phyloP scores from a whole-genome alignment of 768 basidiomycete genomes.

The Coprinellus aureogranulatus region DNA sequence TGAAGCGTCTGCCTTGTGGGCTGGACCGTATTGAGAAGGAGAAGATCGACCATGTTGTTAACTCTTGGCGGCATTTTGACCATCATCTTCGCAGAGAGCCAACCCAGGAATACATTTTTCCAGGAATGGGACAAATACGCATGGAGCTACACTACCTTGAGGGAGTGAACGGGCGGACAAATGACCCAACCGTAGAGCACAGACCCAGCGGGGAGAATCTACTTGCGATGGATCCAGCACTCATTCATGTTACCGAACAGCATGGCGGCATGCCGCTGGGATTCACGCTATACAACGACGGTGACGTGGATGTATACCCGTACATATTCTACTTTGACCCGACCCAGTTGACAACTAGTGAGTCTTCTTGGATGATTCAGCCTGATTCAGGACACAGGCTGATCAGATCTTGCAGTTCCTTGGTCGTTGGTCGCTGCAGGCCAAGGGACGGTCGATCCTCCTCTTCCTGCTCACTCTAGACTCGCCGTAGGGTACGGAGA shows the following conservation, averaged over 20 bases:
- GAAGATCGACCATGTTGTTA: slow-evolving; percentile 21
- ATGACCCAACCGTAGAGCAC: slow-evolving; percentile 17
- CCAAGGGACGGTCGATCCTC: too few species aligned
- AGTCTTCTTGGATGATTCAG: too few species aligned
- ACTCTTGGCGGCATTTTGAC: slow-evolving; percentile 22
- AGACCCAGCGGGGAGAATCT: slow-evolving; percentile 26
- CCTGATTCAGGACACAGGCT: too few species aligned
- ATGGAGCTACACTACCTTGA: slow-evolving; percentile 32
- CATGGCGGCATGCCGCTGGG: slow-evolving; percentile 20
- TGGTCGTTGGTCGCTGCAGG: too few species aligned
- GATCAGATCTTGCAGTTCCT: too few species aligned
- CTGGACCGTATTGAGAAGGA: too few species aligned
- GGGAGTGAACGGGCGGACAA: slow-evolving; percentile 12
- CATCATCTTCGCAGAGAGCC: too few species aligned
- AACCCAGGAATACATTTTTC: too few species aligned
- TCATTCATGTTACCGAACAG: slow-evolving; percentile 19
- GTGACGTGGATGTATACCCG: slow-evolving; percentile 25
- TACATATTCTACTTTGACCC: too few species aligned
- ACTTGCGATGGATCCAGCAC: slow-evolving; percentile 25
- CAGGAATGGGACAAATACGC: slow-evolving; percentile 21
- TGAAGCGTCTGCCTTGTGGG: slow-evolving; percentile 16
- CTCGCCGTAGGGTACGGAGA: too few species aligned
- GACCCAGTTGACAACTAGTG: too few species aligned
- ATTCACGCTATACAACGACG: slow-evolving; percentile 33
- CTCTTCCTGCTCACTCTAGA: too few species aligned